Percentiles rank a stretch among this genome's conserved stretches.
These are phyloP conservation scores for Beta lomatogona DNA, from an alignment of 179 eudicot genomes.

Conservation along the genomic window DNA sequence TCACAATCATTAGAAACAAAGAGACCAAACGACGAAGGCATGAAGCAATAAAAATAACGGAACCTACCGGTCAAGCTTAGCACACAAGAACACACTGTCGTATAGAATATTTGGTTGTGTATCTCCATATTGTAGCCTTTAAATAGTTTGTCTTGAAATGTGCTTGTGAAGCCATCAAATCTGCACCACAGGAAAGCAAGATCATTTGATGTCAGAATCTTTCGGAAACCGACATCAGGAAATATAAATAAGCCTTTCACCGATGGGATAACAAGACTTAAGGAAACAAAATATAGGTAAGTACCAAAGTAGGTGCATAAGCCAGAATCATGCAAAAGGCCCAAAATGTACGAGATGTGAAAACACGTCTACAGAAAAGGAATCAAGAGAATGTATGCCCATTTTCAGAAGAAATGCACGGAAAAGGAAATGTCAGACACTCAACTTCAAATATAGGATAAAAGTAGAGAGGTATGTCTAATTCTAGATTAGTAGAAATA, in stretches of 20 bases:
- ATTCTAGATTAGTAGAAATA: too few species aligned
- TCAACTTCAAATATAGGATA: not conserved
- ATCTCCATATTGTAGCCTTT: conserved; percentile 98
- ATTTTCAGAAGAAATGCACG: not conserved
- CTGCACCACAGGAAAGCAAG: conserved; percentile 39
- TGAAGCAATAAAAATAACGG: not conserved
- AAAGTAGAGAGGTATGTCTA: not conserved
- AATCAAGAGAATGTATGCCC: not conserved
- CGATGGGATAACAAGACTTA: not conserved
- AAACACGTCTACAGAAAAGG: not conserved
- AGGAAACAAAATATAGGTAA: not conserved
- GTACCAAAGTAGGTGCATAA: not conserved
- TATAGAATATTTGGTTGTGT: conserved; percentile 95
- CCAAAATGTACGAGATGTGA: not conserved
- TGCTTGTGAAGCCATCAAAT: conserved; percentile 98
- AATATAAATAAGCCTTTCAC: not conserved
- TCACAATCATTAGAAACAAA: not conserved
- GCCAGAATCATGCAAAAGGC: not conserved
- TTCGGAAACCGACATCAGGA: not conserved
- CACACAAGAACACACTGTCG: conserved; percentile 90
- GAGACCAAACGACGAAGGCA: not conserved
- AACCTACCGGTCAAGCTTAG: conserved; percentile 86
- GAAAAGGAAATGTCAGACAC: not conserved
- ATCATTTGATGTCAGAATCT: not conserved
- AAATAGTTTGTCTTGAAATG: conserved; percentile 97